A percentile compares a stretch with the other conserved stretches of the same genome.
Conservation (phyloP, 208 protist genomes). For the Endotrypanum monterogeii region DNA sequence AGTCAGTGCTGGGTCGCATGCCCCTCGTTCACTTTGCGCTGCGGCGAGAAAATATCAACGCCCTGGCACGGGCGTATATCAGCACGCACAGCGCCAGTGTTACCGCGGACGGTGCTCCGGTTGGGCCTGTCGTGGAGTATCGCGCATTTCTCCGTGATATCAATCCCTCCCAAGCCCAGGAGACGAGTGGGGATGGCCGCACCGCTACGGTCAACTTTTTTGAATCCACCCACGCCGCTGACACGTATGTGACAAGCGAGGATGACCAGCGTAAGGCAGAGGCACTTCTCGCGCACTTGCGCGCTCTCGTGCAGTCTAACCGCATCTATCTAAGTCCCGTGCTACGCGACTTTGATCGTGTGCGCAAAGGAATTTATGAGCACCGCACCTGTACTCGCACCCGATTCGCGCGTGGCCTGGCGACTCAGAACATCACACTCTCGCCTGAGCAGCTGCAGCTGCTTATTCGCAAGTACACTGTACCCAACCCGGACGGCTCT, state of each 20-base stretch:
- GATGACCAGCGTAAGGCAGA: conserved; percentile 36
- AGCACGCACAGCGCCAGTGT: conserved; percentile 12
- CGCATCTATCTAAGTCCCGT: conserved; percentile 84
- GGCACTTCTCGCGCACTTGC: conserved; percentile 59
- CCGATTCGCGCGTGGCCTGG: conserved; percentile 80
- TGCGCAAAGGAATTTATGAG: conserved; percentile 80
- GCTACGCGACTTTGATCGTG: conserved; percentile 90
- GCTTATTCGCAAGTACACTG: conserved; percentile 79
- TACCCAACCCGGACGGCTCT: conserved; percentile 60
- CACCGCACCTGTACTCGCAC: conserved; percentile 82
- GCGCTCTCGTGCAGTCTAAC: conserved; percentile 54
- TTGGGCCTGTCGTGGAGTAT: conserved; percentile 59
- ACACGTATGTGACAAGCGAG: conserved; percentile 43
- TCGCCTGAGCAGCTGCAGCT: conserved; percentile 70
- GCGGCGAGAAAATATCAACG: conserved; percentile 59
- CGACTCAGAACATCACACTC: conserved; percentile 86
- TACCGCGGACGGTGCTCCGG: background rate
- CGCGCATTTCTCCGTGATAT: conserved; percentile 72
- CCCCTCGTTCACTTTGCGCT: conserved; percentile 78
- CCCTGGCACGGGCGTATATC: conserved; percentile 67
- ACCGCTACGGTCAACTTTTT: conserved; percentile 58
- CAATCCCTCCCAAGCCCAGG: conserved; percentile 36
- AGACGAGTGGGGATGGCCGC: conserved; percentile 13
- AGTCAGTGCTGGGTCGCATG: conserved; percentile 74
- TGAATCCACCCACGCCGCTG: conserved; percentile 43